phyloP scores from a whole-genome alignment of 2,329 filamentous ascomycete genomes.

The Ophiostoma fasciatum region DNA sequence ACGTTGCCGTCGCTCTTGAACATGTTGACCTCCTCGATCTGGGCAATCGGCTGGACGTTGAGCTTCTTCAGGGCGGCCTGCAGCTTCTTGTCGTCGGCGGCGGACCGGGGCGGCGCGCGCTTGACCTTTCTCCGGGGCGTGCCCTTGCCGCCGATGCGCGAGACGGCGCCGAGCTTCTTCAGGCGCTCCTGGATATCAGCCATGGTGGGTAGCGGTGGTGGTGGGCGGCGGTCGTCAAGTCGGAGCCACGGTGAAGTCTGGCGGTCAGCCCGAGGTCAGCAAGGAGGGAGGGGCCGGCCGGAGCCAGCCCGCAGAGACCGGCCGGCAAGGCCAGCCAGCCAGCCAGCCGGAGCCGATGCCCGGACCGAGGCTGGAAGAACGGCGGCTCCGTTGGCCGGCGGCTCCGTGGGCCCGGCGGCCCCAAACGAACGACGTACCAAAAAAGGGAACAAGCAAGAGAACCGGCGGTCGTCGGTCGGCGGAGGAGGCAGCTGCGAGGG shows the following conservation, averaged over 20 bases:
- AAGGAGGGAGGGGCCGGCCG: too few relatives aligned
- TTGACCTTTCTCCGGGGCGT: conserved; percentile 96
- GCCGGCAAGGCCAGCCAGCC: too few relatives aligned
- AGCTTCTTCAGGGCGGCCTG: conserved; percentile 97
- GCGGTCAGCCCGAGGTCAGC: too few relatives aligned
- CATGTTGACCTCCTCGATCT: conserved; percentile 99
- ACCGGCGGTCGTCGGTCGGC: too few relatives aligned
- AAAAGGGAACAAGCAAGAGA: too few relatives aligned
- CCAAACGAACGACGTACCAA: too few relatives aligned
- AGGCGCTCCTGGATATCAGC: conserved; percentile 43
- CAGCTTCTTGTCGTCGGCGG: conserved; percentile 99
- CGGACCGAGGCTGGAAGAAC: too few relatives aligned
- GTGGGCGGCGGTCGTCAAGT: conserved; percentile 2
- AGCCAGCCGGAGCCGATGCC: too few relatives aligned
- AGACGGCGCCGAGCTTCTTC: conserved; percentile 41
- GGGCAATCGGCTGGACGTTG: conserved; percentile 98
- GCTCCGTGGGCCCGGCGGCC: too few relatives aligned
- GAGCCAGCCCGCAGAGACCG: too few relatives aligned
- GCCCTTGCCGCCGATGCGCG: conserved; percentile 79
- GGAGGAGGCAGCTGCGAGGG: too few relatives aligned
- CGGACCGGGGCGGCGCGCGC: conserved; percentile 86
- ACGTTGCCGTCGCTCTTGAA: conserved; percentile 99
- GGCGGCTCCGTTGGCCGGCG: too few relatives aligned
- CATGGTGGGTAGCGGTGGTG: conserved; percentile 23
- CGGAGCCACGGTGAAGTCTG: conserved; percentile 9